phyloP scores from a whole-genome alignment of 2,329 filamentous ascomycete species.

The Aspergillus persii region DNA sequence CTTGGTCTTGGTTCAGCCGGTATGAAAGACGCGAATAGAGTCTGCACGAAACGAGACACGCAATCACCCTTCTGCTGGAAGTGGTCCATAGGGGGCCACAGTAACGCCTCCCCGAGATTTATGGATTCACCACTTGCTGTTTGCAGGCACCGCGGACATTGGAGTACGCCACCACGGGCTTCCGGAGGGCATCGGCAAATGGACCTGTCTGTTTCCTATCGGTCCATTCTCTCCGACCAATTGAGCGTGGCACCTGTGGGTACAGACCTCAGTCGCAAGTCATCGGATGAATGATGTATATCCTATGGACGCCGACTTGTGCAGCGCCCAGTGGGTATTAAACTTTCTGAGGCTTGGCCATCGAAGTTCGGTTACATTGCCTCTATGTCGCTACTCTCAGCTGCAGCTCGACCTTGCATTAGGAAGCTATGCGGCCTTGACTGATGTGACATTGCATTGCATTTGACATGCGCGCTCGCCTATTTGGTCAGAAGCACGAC shows the following conservation, averaged over 20 bases:
- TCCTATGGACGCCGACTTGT: background rate
- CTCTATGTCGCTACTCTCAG: background rate
- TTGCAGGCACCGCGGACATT: background rate
- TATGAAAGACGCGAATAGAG: constrained; percentile 2
- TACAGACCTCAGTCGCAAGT: background rate
- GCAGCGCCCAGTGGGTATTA: background rate
- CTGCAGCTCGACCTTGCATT: background rate
- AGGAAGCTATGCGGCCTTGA: background rate
- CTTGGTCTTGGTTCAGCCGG: constrained; percentile 22
- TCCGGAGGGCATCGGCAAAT: background rate
- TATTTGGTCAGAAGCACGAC: background rate
- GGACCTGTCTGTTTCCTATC: background rate
- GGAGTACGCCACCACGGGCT: background rate
- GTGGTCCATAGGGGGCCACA: background rate
- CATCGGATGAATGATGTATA: background rate
- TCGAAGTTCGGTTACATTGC: background rate
- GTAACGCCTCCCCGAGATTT: background rate
- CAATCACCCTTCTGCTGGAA: background rate
- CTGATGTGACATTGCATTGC: background rate
- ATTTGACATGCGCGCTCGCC: background rate
- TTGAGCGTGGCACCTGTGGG: background rate
- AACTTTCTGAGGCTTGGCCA: background rate
- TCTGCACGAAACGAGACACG: background rate
- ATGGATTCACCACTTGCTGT: background rate
- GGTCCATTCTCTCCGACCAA: background rate